These are phyloP conservation scores for Tolypocladium cylindrosporum DNA, from an alignment of 2,329 filamentous ascomycete genomes.

Conservation along the genomic window DNA sequence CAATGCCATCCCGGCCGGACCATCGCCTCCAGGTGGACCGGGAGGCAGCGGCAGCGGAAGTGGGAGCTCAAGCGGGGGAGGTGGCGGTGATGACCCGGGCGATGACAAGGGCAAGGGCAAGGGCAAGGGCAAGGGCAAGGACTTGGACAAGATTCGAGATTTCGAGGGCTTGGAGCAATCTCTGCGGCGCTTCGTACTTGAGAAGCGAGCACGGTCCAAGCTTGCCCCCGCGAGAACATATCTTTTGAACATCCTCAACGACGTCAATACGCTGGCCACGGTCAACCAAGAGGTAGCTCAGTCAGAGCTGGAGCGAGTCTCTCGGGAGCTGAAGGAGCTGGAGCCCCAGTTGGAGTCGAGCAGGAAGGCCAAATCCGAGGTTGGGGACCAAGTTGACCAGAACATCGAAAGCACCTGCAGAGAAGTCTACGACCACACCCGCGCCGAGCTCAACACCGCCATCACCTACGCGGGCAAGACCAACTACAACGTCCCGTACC, in stretches of 20 bases:
- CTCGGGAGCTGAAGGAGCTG: constrained; percentile 67
- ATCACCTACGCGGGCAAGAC: constrained; percentile 68
- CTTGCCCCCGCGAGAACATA: constrained; percentile 93
- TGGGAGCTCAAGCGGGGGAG: constrained; percentile 43
- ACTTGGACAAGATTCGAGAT: constrained; percentile 77
- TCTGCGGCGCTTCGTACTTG: constrained; percentile 82
- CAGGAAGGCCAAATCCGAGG: constrained; percentile 67
- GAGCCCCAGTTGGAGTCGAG: constrained; percentile 80
- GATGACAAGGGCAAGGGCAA: constrained; percentile 59
- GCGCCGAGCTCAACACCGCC: constrained; percentile 61
- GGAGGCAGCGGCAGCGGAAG: constrained; percentile 44
- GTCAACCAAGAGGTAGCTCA: constrained; percentile 85
- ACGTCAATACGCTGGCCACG: constrained; percentile 70
- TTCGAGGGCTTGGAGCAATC: constrained; percentile 87
- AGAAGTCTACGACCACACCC: constrained; percentile 76
- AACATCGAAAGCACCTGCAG: constrained; percentile 79
- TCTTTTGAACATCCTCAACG: constrained; percentile 82
- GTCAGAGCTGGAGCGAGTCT: constrained; percentile 74
- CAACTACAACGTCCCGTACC: constrained; percentile 76
- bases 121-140: constrained; percentile 82
- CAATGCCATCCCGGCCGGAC: constrained; percentile 75
- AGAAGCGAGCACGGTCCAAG: constrained; percentile 92
- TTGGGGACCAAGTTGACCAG: constrained; percentile 70
- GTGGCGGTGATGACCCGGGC: constrained; percentile 43
- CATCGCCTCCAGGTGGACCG: constrained; percentile 44